Percentiles rank a stretch among this genome's conserved stretches.
Conservation (phyloP, 2,329 filamentous ascomycete species). For the Cordyceps javanica region DNA sequence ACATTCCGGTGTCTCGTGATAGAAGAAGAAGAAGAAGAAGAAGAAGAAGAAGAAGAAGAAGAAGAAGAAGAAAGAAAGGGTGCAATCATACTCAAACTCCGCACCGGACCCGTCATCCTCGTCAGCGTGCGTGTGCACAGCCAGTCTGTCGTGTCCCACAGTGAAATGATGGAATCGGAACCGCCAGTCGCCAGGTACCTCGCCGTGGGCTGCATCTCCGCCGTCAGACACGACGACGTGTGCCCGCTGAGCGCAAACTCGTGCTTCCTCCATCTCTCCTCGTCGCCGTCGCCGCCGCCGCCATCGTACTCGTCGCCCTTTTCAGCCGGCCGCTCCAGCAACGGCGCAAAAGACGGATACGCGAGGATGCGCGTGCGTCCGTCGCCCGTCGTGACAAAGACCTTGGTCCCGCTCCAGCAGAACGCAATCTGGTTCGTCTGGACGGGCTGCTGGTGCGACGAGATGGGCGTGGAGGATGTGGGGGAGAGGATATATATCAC, state of each 20-base stretch:
- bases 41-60: neutral
- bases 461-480: constrained; percentile 46
- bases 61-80: neutral
- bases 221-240: constrained; percentile 63
- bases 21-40: neutral
- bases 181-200: constrained; percentile 69
- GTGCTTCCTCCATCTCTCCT: constrained; percentile 17
- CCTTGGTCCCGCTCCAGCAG: constrained; percentile 63
- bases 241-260: constrained; percentile 65
- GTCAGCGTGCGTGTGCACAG: constrained; percentile 67
- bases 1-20: too few relatives aligned
- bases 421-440: constrained; percentile 71
- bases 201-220: constrained; percentile 64
- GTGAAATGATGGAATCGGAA: constrained; percentile 65
- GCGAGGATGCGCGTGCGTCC: constrained; percentile 65
- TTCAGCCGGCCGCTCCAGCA: constrained; percentile 36
- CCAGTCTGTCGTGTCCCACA: constrained; percentile 77
- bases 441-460: constrained; percentile 53
- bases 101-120: constrained; percentile 62
- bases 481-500: constrained; percentile 58
- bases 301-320: too few relatives aligned
- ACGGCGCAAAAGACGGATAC: constrained; percentile 57
- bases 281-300: constrained; percentile 27
- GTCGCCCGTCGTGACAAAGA: constrained; percentile 66
- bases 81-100: constrained; percentile 49